Base-by-base conservation (phyloP, 139 green algal species). In the Chlamydomonas urium region DNA sequence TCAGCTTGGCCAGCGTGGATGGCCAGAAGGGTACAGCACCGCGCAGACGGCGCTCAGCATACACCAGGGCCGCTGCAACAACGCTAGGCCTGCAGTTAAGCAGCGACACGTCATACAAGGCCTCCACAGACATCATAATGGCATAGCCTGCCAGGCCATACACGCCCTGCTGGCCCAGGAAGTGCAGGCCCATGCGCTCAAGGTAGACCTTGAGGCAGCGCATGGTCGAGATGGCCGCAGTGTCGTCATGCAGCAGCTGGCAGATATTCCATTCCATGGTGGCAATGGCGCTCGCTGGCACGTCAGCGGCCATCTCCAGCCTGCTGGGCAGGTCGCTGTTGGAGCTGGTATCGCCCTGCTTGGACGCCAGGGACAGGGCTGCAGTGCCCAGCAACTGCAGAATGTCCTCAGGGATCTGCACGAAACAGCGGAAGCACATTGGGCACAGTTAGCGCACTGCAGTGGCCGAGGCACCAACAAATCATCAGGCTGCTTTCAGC, bases 21-120 rank as follows among this genome's bases (percentile, higher is more conserved):
- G 90, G 90, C 90, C 90, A 95, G 73, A 93, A 95, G 28, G 90
- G 90, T 50, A 95, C 90, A 34, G 90, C 80, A 24, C 90, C 90
- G 17, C 88, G 85, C 24, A 78, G 53, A 29, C 90, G 85, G 10
- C 90, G 77, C 76, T 95, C 90, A 8, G 86, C 84, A 47, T 94
- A 95, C 59, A 95, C 74, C 34, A 95, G 65, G 4, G 90, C 89
- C 0, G 90, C 90, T 1, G 89, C 90, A 1, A 94, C 88, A 2
- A 94, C 85, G n/a, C 79, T 90, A 24, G 90, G 90, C 2, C 90
- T 75, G 83, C 89, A 95, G 80, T 95, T 95, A 31, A 95, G 83
- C 59, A 95, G 90, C 21, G 83, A 80, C 62, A 88, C 77, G 77
- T 95, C 89, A 26, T 81, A 81, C 37, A 93, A 69, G 47, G 77